Evolutionary conservation across 495 filamentous ascomycete species (phyloP).

Genomic region (Amorphotheca resinae): DNA sequence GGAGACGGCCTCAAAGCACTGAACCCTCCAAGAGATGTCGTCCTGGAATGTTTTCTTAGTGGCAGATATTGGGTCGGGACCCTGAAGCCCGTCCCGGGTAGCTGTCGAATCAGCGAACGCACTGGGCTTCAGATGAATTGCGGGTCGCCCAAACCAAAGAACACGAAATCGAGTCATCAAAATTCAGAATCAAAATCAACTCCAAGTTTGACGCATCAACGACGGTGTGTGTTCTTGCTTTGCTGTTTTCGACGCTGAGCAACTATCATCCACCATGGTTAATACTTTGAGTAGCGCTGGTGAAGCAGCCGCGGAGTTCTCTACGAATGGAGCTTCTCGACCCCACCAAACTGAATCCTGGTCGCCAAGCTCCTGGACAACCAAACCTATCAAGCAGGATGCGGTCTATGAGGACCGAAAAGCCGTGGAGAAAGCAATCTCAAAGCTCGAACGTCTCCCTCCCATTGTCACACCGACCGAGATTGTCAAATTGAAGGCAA

Average conservation of each 20-base stretch:
- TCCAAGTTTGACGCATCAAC: no score
- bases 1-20: background rate
- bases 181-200: no score
- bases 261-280: background rate
- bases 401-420: conserved; percentile 63
- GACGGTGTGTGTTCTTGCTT: no score
- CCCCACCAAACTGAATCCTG: conserved; percentile 22
- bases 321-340: background rate
- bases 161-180: no score
- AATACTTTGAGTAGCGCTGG: background rate
- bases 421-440: conserved; percentile 49
- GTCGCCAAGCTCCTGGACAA: conserved; percentile 65
- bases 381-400: conserved; percentile 85
- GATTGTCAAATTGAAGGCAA: conserved; percentile 66
- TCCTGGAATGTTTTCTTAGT: background rate
- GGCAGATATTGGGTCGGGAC: background rate
- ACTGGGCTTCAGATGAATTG: no score
- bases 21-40: conserved; percentile 3
- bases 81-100: background rate
- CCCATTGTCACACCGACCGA: conserved; percentile 82
- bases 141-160: no score
- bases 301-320: background rate
- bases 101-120: background rate
- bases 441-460: conserved; percentile 64
- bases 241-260: no score